These are phyloP conservation scores for Imleria badia DNA, from an alignment of 768 basidiomycete species.

Conservation along the genomic window DNA sequence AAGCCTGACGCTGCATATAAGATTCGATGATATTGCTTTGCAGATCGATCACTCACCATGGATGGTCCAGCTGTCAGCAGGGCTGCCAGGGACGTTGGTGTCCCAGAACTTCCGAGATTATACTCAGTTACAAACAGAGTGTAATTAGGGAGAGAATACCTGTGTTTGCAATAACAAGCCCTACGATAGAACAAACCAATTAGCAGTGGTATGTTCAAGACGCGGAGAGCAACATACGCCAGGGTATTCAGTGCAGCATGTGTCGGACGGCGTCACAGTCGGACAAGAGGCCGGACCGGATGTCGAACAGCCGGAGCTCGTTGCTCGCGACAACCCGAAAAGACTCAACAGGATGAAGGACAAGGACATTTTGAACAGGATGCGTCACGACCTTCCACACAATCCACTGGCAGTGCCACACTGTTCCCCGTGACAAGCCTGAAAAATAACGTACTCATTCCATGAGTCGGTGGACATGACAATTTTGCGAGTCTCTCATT, in stretches of 20 bases:
- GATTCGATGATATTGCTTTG: neutral
- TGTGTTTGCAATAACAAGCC: constrained; percentile 61
- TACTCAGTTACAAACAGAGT: neutral
- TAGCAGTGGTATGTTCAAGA: neutral
- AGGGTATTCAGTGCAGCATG: constrained; percentile 68
- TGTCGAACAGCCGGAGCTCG: constrained; percentile 52
- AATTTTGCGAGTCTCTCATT: too few relatives aligned
- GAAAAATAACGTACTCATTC: too few relatives aligned
- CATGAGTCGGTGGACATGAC: too few relatives aligned
- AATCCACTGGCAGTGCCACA: too few relatives aligned
- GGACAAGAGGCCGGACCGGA: constrained; percentile 54
- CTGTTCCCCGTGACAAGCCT: too few relatives aligned
- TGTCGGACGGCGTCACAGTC: constrained; percentile 40
- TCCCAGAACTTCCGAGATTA: constrained; percentile 66
- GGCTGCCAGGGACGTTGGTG: constrained; percentile 60
- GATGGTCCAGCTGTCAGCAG: constrained; percentile 69
- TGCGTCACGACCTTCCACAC: neutral
- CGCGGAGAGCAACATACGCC: constrained; percentile 43
- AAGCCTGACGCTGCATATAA: constrained; percentile 43
- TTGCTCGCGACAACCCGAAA: constrained; percentile 16
- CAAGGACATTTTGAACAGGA: constrained; percentile 1
- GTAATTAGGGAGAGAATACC: constrained; percentile 24
- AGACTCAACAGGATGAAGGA: constrained; percentile 25
- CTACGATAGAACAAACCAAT: constrained; percentile 30
- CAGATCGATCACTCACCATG: constrained; percentile 50